Percentiles rank a stretch among this genome's conserved stretches.
Evolutionary conservation across 495 filamentous ascomycete genomes (phyloP).

Genomic region (Friedmanniomyces endolithicus): DNA sequence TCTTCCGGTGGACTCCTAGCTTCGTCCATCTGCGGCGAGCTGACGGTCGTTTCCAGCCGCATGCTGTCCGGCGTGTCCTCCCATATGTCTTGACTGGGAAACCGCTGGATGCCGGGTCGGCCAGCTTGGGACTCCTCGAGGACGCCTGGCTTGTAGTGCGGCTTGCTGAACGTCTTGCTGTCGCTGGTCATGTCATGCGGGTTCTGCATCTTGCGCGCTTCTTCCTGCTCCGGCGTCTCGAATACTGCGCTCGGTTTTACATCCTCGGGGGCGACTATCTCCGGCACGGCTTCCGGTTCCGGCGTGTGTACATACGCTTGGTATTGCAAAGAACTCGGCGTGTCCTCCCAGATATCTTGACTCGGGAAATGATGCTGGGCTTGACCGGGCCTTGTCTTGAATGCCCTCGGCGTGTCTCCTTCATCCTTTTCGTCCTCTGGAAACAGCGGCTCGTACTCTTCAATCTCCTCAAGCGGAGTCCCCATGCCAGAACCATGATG

Average conservation of each 20-base stretch:
- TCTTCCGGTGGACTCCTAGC: slow-evolving; percentile 15
- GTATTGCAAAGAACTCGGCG: slow-evolving; percentile 72
- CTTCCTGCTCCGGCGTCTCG: slow-evolving; percentile 47
- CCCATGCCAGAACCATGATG: slow-evolving; percentile 45
- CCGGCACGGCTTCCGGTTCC: slow-evolving; percentile 37
- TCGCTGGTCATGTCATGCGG: slow-evolving; percentile 27
- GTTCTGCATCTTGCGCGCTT: slow-evolving; percentile 29
- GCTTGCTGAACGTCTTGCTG: slow-evolving; percentile 30
- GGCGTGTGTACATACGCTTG: slow-evolving; percentile 77
- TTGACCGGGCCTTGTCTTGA: slow-evolving; percentile 51
- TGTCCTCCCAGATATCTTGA: slow-evolving; percentile 94
- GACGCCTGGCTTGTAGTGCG: slow-evolving; percentile 32
- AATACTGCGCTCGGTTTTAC: slow-evolving; percentile 28
- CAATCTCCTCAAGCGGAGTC: slow-evolving; percentile 75
- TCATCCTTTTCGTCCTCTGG: slow-evolving; percentile 63
- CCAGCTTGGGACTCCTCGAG: slow-evolving; percentile 29
- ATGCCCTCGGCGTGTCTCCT: slow-evolving; percentile 44
- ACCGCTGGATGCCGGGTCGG: slow-evolving; percentile 51
- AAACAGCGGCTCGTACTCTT: slow-evolving; percentile 93
- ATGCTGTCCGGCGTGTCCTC: slow-evolving; percentile 84
- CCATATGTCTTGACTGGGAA: slow-evolving; percentile 93
- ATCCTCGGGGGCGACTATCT: slow-evolving; percentile 19
- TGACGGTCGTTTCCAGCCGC: slow-evolving; percentile 67
- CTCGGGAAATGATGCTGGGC: slow-evolving; percentile 73
- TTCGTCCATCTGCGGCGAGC: slow-evolving; percentile 43